Evolutionary conservation across 306 rosid genomes (phyloP).

Genomic region (Trifolium subterraneum): DNA sequence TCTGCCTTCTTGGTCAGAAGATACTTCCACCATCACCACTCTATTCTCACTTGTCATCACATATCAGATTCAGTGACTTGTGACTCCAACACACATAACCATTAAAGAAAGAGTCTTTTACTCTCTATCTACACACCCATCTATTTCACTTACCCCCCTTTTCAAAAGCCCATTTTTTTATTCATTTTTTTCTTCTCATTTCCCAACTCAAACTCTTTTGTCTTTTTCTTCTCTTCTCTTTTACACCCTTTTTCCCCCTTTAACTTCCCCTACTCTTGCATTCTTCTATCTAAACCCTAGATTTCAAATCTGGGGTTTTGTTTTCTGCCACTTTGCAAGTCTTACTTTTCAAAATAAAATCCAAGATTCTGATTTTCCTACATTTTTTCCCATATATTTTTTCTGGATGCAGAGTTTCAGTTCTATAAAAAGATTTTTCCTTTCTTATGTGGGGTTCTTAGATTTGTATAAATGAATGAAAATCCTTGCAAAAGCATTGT

Average conservation of each 20-base stretch:
- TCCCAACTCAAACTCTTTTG: constrained; percentile 44
- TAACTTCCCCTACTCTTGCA: constrained; percentile 45
- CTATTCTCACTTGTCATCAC: neutral
- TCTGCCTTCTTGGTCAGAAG: constrained; percentile 31
- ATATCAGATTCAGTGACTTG: neutral
- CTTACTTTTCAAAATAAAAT: neutral
- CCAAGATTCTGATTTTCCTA: constrained; percentile 45
- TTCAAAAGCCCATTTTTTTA: constrained; percentile 45
- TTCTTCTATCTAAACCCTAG: constrained; percentile 86
- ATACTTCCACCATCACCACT: constrained; percentile 25
- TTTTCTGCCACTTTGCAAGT: constrained; percentile 28
- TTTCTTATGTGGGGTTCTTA: constrained; percentile 32
- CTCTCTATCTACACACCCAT: constrained; percentile 34
- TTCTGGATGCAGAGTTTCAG: constrained; percentile 41
- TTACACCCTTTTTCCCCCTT: neutral
- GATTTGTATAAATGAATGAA: constrained; percentile 45
- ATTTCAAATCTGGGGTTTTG: constrained; percentile 86
- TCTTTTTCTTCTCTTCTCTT: constrained; percentile 34
- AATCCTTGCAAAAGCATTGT: constrained; percentile 46
- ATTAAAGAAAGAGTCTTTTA: constrained; percentile 20
- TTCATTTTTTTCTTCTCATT: constrained; percentile 32
- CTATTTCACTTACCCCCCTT: constrained; percentile 42
- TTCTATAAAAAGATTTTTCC: constrained; percentile 17
- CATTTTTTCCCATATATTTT: constrained; percentile 50
- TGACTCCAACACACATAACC: constrained; percentile 4